Conservation (phyloP, 2,329 filamentous ascomycete species). For the Fusarium sp. region DNA sequence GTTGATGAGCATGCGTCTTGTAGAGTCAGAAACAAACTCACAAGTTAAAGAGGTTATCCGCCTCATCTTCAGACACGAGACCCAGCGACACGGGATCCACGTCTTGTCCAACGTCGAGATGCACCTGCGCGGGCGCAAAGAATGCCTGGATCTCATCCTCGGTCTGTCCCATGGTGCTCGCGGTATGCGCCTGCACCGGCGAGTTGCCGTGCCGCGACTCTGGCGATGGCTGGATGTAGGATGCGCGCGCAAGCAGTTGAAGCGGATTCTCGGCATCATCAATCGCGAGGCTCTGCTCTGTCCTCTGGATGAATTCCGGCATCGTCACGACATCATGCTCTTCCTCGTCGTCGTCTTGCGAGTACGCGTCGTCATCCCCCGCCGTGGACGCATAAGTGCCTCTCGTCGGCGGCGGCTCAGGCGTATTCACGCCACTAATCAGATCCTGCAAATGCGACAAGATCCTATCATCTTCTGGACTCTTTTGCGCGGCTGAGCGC, state of each 20-base stretch:
- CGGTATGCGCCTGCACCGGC: conserved; percentile 44
- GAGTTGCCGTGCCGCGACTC: conserved; percentile 50
- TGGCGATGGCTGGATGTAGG: conserved; percentile 74
- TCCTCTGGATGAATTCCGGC: conserved; percentile 49
- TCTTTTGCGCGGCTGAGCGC: conserved; percentile 59
- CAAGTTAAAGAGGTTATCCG: conserved; percentile 76
- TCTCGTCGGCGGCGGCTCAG: conserved; percentile 37
- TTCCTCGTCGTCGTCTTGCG: conserved; percentile 52
- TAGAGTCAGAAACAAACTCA: conserved; percentile 55
- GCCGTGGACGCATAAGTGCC: conserved; percentile 31
- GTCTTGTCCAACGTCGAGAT: conserved; percentile 74
- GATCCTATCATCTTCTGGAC: conserved; percentile 62
- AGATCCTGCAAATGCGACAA: conserved; percentile 61
- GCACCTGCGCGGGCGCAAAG: conserved; percentile 76
- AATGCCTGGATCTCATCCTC: conserved; percentile 73
- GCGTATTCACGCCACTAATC: conserved; percentile 51
- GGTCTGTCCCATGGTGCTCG: conserved; percentile 40
- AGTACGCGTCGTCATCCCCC: conserved; percentile 51
- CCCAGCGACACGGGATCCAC: conserved; percentile 80
- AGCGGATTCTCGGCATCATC: conserved; percentile 84
- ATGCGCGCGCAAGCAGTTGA: conserved; percentile 80
- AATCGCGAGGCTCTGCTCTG: conserved; percentile 70
- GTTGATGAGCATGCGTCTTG: not conserved
- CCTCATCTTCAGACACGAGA: conserved; percentile 76
- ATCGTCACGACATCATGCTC: conserved; percentile 44